Base-by-base conservation (phyloP, 2,329 filamentous ascomycete species). In the Myriangium duriaei region DNA sequence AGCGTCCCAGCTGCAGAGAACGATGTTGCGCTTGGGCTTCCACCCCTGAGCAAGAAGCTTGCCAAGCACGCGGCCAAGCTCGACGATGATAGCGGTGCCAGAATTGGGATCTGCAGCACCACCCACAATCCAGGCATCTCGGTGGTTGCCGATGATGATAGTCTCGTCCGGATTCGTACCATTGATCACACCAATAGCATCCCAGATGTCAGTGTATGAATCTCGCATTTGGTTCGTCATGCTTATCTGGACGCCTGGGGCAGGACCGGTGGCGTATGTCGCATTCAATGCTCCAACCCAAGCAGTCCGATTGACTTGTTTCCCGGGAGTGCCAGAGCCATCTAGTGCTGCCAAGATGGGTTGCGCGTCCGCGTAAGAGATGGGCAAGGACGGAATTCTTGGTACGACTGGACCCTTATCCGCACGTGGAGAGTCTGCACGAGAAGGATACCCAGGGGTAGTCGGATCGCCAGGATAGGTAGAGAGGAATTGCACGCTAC, bases 381-480 rank as follows among this genome's bases (percentile, higher is more conserved):
- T 81, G 2, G 86, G 86, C 5, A 93, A 63, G 1, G 86, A 93
- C 0, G 87, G 86, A 41, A 94, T 94, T 2, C 70, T 72, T 0
- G 86, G 81, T 15, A 75, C 81, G 3, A 71, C 68, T 5, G 66
- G 59, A 13, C 77, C 65, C 1, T 76, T 74, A 12, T 83, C 76
- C 37, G 74, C 68, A 21, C 86, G 74, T 11, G 81, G 80, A 12
- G 69, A 80, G 17, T 79, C 84, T 11, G 82, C 80, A 56, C 86
- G 86, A 0, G 84, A 93, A 3, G 85, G 79, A 51, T 92, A 94
- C 4, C 87, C 84, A 10, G 81, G 82, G 0, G 84, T 91, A 1
- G 84, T 85, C 32, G 83, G 83, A 51, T 88, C 68, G 37, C 68
- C 68, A n/a, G 67, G 65, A 30, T 79, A 43, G 67, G 74, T 37